Evolutionary conservation across 2,329 filamentous ascomycete species (phyloP), one percentile per base, ranked within the genome.

Genomic region (Chrysoporthe cubensis): DNA sequence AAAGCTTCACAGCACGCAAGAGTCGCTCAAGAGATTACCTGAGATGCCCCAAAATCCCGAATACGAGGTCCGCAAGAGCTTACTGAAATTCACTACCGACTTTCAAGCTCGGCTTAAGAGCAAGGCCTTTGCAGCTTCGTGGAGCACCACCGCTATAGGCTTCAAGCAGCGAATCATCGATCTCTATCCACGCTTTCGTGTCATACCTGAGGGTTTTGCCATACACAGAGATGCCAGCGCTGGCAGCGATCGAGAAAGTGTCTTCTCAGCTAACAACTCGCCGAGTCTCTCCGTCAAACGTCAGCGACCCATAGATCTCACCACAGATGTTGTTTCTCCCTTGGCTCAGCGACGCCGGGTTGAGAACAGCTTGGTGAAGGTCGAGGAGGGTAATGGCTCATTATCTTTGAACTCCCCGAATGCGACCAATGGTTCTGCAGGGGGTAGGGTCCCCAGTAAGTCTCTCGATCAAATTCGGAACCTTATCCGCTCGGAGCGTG

Each of bases 31-130:
- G 0, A 79, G 78, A 0, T 83, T 94, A 0, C 91, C 91, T 0
- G 90, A 92, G 48, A 85, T 92, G 0, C 90, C 91, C 0, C 78
- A 81, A 0, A 92, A 93, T 56, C 86, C 93, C 0, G 85, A 89
- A n/a, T 81, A 89, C 0, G 87, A 89, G 11, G 84, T 96, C 0
- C 84, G 84, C 26, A 84, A 84, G 1, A 86, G 87, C 13, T 75
- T 95, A 0, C 80, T 82, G 14, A 80, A 79, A 0, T 89, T 95
- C 69, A 84, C 86, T 0, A 78, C 81, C 0, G 74, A 81, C 0
- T 81, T 93, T 0, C 81, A 84, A 4, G 78, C 80, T 0, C 80
- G 88, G 0, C 78, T 92, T 6, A 80, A 84, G 26, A 83, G 84
- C 50, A 80, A 82, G 4, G 76, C 80, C 1, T 87, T 86, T 61